Percentiles rank a stretch among this genome's conserved stretches.
Conservation (phyloP, 805 yeast genomes). For the Schwanniomyces yamadae region DNA sequence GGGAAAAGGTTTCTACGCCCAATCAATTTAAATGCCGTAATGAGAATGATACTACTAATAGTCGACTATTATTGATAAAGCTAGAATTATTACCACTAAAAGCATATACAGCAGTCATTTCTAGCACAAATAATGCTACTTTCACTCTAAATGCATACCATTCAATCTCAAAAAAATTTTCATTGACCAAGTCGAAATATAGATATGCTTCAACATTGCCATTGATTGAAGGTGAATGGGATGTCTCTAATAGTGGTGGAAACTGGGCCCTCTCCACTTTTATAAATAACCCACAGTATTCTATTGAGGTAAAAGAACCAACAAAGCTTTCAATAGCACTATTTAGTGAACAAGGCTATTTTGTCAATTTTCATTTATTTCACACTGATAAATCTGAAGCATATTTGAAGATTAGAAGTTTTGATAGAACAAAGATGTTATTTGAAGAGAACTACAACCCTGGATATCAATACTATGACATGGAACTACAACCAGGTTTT, state of each 20-base stretch:
- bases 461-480: conserved; percentile 16
- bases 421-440: conserved; percentile 30
- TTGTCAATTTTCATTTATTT: conserved; percentile 46
- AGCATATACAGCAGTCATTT: conserved; percentile 26
- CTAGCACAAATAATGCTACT: conserved; percentile 22
- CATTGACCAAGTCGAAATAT: conserved; percentile 30
- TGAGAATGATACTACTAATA: conserved; percentile 29
- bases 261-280: conserved; percentile 48
- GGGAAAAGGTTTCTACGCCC: conserved; percentile 29
- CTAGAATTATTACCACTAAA: conserved; percentile 22
- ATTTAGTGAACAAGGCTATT: conserved; percentile 18
- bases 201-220: conserved; percentile 16
- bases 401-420: conserved; percentile 16
- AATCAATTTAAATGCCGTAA: conserved; percentile 20
- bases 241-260: conserved; percentile 48
- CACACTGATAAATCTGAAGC: conserved; percentile 30
- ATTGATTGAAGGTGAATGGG: conserved; percentile 45
- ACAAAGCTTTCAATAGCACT: conserved; percentile 20
- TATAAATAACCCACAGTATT: conserved; percentile 56
- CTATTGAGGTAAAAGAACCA: conserved; percentile 18
- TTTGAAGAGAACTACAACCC: conserved; percentile 34
- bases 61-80: conserved; percentile 37
- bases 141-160: conserved; percentile 26
- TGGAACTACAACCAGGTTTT: conserved; percentile 28
- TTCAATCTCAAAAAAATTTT: conserved; percentile 22